These are phyloP conservation scores for Aspergillus versicolor DNA, from an alignment of 2,329 filamentous ascomycete species.

Conservation along the genomic window DNA sequence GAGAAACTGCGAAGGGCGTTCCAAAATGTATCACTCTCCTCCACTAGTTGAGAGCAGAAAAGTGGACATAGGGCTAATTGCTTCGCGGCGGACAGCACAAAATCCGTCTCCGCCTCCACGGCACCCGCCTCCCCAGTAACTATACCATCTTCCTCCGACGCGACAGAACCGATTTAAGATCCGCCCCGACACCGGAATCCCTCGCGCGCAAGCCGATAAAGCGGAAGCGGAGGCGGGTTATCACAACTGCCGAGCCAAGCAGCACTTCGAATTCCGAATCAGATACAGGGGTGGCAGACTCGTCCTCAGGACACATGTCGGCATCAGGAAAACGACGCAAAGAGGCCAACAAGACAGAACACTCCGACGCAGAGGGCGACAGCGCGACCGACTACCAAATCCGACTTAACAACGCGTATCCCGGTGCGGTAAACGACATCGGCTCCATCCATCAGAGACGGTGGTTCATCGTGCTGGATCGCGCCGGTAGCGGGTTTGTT, in stretches of 20 bases:
- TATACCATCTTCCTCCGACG: constrained; percentile 59
- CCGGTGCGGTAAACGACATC: constrained; percentile 64
- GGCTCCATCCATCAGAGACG: constrained; percentile 65
- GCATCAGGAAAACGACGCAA: neutral
- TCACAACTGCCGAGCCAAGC: neutral
- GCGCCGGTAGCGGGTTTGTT: constrained; percentile 57
- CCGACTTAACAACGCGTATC: constrained; percentile 63
- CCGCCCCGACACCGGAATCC: constrained; percentile 5
- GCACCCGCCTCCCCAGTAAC: constrained; percentile 51
- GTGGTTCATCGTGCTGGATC: constrained; percentile 67
- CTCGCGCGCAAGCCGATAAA: constrained; percentile 18
- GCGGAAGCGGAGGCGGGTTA: constrained; percentile 12
- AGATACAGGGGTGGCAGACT: neutral
- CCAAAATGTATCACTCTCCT: constrained; percentile 31
- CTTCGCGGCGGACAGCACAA: constrained; percentile 43
- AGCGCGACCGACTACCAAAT: constrained; percentile 43
- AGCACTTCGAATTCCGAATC: neutral
- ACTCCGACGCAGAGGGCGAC: constrained; percentile 12
- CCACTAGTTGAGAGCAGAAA: neutral
- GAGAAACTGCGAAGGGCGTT: constrained; percentile 55
- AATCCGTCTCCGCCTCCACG: constrained; percentile 57
- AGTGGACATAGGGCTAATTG: neutral
- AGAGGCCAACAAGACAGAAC: neutral
- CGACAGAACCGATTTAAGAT: constrained; percentile 24
- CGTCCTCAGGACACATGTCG: neutral